Evolutionary conservation across 495 filamentous ascomycete species (phyloP), one percentile per base, ranked within the genome.

Genomic region (Aeminium ludgeri): DNA sequence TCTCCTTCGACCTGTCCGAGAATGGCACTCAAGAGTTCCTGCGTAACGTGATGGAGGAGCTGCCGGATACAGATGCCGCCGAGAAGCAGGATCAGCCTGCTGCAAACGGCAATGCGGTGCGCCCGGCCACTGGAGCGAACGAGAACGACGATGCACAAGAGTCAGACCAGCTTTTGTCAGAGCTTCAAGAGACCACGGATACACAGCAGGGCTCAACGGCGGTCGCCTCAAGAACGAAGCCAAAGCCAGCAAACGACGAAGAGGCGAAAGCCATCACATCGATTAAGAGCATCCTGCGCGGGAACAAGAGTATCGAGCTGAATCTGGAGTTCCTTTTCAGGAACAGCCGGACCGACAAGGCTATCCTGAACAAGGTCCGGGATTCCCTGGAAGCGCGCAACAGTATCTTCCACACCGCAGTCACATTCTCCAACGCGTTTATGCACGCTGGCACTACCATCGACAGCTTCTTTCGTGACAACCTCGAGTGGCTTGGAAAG

Each of bases 401-500:
- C 59, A 96, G 89, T 18, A 99, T 99, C 41, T 99, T 95, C 70
- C 91, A 99, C 59, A 89, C 81, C 3, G 82, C 86, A 1, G 84
- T 96, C 30, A 96, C 89, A 0, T 84, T 99, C 48, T 87, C 89
- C 45, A 95, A 95, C 56, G 91, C 85, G 10, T 96, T 99, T 59
- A 99, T 96, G 87, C 89, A 99, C 53, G 83, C 91, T n/a, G 91
- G 91, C 27, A 96, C 91, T 6, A 95, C 87, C 0, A 86, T 87
- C 46, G 91, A 96, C 59, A 84, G 80, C 51, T 99, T 96, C 65
- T 95, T 96, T 68, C 71, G 91, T 2, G 86, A 95, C 48, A 99
- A 96, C 46, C 61, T 99, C 20, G 91, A 99, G 37, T 99, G 91
- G 91, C 70, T 99, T 7, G 84, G 86, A 25, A 99, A 96, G 64